These are phyloP conservation scores for Cordyceps farinosa DNA, from an alignment of 2,329 filamentous ascomycete species.

Conservation along the genomic window DNA sequence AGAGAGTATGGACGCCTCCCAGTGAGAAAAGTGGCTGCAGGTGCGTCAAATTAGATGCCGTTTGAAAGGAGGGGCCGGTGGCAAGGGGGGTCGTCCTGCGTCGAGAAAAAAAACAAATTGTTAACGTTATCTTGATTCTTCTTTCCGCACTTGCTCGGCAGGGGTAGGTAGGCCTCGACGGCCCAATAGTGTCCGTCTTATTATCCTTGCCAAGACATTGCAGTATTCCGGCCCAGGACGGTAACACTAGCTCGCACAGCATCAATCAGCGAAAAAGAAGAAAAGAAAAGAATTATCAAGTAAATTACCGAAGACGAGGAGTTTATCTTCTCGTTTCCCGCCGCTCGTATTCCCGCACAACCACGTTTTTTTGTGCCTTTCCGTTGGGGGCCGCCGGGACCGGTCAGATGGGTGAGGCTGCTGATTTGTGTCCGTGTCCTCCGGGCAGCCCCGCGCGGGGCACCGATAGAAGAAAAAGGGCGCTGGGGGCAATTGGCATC, in stretches of 20 bases:
- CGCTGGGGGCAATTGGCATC: too few relatives aligned
- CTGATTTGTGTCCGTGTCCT: too few relatives aligned
- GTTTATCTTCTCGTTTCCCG: not conserved
- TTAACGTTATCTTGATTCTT: not conserved
- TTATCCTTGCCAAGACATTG: not conserved
- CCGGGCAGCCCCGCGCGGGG: too few relatives aligned
- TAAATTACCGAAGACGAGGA: not conserved
- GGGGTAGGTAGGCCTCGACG: too few relatives aligned
- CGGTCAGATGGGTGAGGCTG: not conserved
- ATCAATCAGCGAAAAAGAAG: not conserved
- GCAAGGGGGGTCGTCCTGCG: not conserved
- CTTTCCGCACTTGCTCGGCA: not conserved
- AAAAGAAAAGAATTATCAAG: not conserved
- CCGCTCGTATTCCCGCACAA: not conserved
- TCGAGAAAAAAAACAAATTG: not conserved
- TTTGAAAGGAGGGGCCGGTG: not conserved
- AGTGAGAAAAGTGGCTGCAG: not conserved
- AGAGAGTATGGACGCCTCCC: not conserved
- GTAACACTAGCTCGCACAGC: constrained; percentile 1
- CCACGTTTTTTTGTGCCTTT: not conserved
- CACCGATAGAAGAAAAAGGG: too few relatives aligned
- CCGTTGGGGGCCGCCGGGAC: not conserved
- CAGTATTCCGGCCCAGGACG: not conserved
- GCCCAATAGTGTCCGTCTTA: not conserved
- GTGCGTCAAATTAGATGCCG: not conserved